These are phyloP conservation scores for Saccharomyces hybrid DNA, from an alignment of 1,139 yeast genomes.

Conservation along the genomic window DNA sequence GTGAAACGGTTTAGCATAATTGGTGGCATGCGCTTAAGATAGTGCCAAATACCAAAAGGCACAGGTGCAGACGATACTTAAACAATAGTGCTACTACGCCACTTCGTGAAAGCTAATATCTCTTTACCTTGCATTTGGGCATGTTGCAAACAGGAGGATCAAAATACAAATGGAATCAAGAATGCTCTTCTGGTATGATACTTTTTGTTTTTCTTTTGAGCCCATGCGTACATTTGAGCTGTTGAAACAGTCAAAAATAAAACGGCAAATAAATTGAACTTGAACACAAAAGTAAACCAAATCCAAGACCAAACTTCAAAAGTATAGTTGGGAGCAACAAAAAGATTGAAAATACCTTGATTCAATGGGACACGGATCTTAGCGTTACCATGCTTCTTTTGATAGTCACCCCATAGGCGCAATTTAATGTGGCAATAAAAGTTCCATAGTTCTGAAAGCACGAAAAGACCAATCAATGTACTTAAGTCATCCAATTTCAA, in stretches of 20 bases:
- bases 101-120: neutral
- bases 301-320: constrained; percentile 79
- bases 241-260: constrained; percentile 64
- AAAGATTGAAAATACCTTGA: constrained; percentile 39
- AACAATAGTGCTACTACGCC: neutral
- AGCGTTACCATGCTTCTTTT: constrained; percentile 34
- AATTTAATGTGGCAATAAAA: constrained; percentile 51
- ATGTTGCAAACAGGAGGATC: neutral
- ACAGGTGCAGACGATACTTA: neutral
- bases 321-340: constrained; percentile 71
- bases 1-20: neutral
- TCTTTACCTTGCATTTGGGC: neutral
- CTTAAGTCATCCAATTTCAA: constrained; percentile 16
- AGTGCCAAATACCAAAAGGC: neutral
- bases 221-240: constrained; percentile 68
- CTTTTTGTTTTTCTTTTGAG: constrained; percentile 50
- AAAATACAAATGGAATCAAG: constrained; percentile 35
- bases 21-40: neutral
- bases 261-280: constrained; percentile 71
- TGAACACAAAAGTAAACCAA: constrained; percentile 50
- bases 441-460: constrained; percentile 63
- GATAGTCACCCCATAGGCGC: constrained; percentile 34
- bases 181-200: constrained; percentile 36
- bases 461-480: constrained; percentile 44
- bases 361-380: constrained; percentile 32